These are phyloP conservation scores for Huiozyma sinensis DNA, from an alignment of 805 yeast species.

Conservation along the genomic window DNA sequence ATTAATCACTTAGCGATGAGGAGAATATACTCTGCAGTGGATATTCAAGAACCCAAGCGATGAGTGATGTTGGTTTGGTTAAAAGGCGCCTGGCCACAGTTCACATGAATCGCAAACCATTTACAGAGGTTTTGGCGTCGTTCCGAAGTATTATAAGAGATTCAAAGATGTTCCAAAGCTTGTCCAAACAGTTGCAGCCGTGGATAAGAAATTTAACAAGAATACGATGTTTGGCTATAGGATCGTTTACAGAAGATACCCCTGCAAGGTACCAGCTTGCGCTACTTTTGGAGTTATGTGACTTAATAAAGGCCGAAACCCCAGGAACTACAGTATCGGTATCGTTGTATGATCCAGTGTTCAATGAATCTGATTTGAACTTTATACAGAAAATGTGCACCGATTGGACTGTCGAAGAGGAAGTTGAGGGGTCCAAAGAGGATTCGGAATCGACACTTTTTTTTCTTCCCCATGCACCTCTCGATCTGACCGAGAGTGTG, in stretches of 20 bases:
- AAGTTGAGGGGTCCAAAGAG: slow-evolving; percentile 10
- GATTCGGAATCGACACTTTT: slow-evolving; percentile 30
- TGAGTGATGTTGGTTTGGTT: too few species aligned
- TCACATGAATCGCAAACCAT: not conserved
- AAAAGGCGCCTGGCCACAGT: not conserved
- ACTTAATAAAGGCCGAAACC: slow-evolving; percentile 1
- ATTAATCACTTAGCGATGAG: too few species aligned
- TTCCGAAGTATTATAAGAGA: slow-evolving; percentile 16
- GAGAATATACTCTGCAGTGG: too few species aligned
- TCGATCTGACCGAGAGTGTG: slow-evolving; percentile 38
- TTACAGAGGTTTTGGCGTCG: slow-evolving; percentile 6
- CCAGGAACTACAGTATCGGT: slow-evolving; percentile 16
- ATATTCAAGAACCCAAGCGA: too few species aligned
- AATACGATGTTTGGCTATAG: slow-evolving; percentile 64
- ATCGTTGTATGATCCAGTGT: slow-evolving; percentile 57
- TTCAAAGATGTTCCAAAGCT: slow-evolving; percentile 23
- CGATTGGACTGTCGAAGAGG: slow-evolving; percentile 22
- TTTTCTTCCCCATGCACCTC: slow-evolving; percentile 71
- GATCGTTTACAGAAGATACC: slow-evolving; percentile 48
- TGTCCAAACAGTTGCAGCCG: slow-evolving; percentile 12
- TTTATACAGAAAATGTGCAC: slow-evolving; percentile 24
- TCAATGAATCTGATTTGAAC: slow-evolving; percentile 35
- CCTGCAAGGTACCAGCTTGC: slow-evolving; percentile 63
- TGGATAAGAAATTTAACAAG: slow-evolving; percentile 7
- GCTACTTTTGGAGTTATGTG: slow-evolving; percentile 34